phyloP scores from a whole-genome alignment of 495 filamentous ascomycete species.

The Lepraria neglecta region DNA sequence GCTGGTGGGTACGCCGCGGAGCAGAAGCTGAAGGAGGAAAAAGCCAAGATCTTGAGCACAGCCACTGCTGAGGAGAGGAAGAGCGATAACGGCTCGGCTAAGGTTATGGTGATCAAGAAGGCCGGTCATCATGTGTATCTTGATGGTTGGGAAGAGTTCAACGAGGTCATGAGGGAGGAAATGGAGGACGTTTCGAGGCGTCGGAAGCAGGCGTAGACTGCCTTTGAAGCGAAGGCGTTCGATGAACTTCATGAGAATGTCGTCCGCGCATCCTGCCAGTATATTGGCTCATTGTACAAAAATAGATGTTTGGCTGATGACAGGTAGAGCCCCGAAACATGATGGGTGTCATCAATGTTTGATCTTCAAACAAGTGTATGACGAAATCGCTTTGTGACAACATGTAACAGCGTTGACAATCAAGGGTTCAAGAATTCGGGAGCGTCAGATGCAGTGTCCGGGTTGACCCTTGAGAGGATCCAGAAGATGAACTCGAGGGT shows the following conservation, averaged over 20 bases:
- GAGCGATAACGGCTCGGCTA: conserved; percentile 70
- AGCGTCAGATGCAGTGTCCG: conserved; percentile 5
- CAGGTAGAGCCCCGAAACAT: too few species aligned
- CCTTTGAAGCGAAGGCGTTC: background rate
- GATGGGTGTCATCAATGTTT: too few species aligned
- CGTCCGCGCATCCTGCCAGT: background rate
- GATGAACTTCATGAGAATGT: background rate
- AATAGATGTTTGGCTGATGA: background rate
- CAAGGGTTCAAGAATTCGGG: background rate
- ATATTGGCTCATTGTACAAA: background rate
- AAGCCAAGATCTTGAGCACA: conserved; percentile 47
- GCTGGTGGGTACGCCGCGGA: conserved; percentile 74
- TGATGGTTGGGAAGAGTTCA: conserved; percentile 87
- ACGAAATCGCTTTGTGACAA: too few species aligned
- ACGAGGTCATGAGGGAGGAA: conserved; percentile 64
- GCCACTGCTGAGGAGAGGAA: conserved; percentile 62
- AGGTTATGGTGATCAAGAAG: conserved; percentile 73
- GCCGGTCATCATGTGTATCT: conserved; percentile 94
- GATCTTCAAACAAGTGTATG: too few species aligned
- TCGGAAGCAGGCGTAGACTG: conserved; percentile 31
- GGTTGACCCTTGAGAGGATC: conserved; percentile 19
- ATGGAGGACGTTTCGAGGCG: conserved; percentile 62
- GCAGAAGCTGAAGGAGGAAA: conserved; percentile 69
- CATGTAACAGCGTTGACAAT: too few species aligned
- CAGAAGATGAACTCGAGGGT: conserved; percentile 16